These are phyloP conservation scores for Choricystis sp. DNA, from an alignment of 139 green algal species.

Conservation along the genomic window DNA sequence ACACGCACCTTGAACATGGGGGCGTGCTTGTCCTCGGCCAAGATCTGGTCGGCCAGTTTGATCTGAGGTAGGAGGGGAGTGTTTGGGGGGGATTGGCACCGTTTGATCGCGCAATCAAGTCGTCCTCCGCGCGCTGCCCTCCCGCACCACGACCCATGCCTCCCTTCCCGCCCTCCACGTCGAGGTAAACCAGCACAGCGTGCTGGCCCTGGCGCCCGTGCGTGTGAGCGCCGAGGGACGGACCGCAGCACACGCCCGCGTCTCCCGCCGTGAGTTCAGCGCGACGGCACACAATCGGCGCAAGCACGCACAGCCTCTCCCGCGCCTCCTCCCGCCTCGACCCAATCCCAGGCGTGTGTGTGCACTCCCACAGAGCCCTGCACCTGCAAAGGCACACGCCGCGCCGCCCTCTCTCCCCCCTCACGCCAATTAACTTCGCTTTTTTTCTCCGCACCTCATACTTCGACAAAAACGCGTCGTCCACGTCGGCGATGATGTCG, in stretches of 20 bases:
- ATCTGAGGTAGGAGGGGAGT: conserved; percentile 41
- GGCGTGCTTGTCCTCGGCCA: conserved; percentile 93
- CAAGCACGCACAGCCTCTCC: background rate
- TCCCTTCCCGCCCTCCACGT: too few relatives aligned
- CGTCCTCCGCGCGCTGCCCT: background rate
- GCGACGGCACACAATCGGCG: background rate
- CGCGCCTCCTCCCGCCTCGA: background rate
- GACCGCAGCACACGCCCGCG: too few relatives aligned
- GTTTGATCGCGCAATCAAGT: background rate
- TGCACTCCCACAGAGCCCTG: background rate
- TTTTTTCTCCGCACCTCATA: conserved; percentile 45
- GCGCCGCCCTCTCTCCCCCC: too few relatives aligned
- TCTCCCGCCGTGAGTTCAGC: too few relatives aligned
- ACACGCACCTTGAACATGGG: conserved; percentile 66
- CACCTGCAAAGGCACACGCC: too few relatives aligned
- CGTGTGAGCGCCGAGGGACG: too few relatives aligned
- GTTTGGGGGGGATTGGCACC: background rate
- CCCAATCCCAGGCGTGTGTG: background rate
- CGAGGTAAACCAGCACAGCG: too few relatives aligned
- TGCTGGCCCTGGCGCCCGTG: too few relatives aligned
- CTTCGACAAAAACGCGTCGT: conserved; percentile 72
- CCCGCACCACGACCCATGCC: background rate
- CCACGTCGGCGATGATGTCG: conserved; percentile 75
- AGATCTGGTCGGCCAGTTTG: conserved; percentile 87
- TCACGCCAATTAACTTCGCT: background rate